Conservation (phyloP, 2,329 filamentous ascomycete species). For the Cryphonectria radicalis region DNA sequence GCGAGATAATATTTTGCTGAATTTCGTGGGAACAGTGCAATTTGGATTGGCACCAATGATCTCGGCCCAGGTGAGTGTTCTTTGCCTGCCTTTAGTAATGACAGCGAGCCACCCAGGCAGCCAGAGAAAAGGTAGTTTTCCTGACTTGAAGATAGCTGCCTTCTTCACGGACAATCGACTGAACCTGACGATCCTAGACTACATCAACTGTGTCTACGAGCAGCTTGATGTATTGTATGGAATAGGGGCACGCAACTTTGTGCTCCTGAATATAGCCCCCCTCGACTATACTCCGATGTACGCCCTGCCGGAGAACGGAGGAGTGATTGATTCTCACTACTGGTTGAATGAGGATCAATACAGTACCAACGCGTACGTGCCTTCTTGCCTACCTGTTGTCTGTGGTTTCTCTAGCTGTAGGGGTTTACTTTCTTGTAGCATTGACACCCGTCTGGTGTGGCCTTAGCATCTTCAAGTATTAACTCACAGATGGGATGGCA, state of each 20-base stretch:
- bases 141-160: slow-evolving; percentile 37
- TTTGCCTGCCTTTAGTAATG: not conserved
- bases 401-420: not conserved
- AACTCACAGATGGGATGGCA: not conserved
- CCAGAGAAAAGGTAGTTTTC: not conserved
- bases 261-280: slow-evolving; percentile 60
- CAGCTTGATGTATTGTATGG: slow-evolving; percentile 53
- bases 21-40: slow-evolving; percentile 35
- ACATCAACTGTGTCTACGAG: slow-evolving; percentile 58
- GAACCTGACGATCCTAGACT: slow-evolving; percentile 50
- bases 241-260: slow-evolving; percentile 59
- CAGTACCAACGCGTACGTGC: slow-evolving; percentile 43
- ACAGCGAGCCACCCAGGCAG: too few species aligned
- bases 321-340: slow-evolving; percentile 47
- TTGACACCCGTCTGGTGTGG: not conserved
- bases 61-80: slow-evolving; percentile 46
- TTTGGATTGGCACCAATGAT: slow-evolving; percentile 69
- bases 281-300: slow-evolving; percentile 59
- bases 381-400: not conserved
- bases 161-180: slow-evolving; percentile 60
- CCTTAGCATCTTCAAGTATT: not conserved
- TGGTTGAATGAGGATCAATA: slow-evolving; percentile 47
- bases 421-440: too few species aligned
- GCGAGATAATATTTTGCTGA: not conserved
- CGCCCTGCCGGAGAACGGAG: slow-evolving; percentile 49